Percentiles rank a stretch among this genome's conserved stretches.
phyloP scores from a whole-genome alignment of 2,329 filamentous ascomycete genomes.

The Neoarthrinium moseri region DNA sequence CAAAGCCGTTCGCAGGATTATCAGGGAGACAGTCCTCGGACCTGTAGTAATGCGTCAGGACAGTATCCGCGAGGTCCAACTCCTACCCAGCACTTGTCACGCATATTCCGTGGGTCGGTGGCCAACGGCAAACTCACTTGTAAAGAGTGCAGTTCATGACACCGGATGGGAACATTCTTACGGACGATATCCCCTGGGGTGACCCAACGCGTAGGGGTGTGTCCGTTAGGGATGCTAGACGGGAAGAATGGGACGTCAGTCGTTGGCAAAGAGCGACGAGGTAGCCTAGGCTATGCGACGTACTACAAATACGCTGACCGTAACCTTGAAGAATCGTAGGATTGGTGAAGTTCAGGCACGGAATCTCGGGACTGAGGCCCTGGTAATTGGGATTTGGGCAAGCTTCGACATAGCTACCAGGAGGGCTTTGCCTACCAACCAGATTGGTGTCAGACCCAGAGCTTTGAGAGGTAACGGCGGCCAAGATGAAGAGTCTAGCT shows the following conservation, averaged over 20 bases:
- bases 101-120: background rate
- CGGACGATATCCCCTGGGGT: constrained; percentile 11
- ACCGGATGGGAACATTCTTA: constrained; percentile 1
- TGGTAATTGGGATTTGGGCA: constrained; percentile 6
- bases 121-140: constrained; percentile 5
- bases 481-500: background rate
- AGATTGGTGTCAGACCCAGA: background rate
- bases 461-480: background rate
- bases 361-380: background rate
- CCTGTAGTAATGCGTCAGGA: background rate
- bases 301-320: constrained; percentile 6
- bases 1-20: constrained; percentile 1
- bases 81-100: too few relatives aligned
- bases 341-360: constrained; percentile 5
- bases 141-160: constrained; percentile 11
- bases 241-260: background rate
- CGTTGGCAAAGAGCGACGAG: too few relatives aligned
- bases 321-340: background rate
- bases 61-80: too few relatives aligned
- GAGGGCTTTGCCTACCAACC: background rate
- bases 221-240: background rate
- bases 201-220: constrained; percentile 7
- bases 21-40: constrained; percentile 9
- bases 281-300: background rate
- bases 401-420: background rate